Conservation (phyloP, 352 stramenopile genomes). For the Pythium aquatile region DNA sequence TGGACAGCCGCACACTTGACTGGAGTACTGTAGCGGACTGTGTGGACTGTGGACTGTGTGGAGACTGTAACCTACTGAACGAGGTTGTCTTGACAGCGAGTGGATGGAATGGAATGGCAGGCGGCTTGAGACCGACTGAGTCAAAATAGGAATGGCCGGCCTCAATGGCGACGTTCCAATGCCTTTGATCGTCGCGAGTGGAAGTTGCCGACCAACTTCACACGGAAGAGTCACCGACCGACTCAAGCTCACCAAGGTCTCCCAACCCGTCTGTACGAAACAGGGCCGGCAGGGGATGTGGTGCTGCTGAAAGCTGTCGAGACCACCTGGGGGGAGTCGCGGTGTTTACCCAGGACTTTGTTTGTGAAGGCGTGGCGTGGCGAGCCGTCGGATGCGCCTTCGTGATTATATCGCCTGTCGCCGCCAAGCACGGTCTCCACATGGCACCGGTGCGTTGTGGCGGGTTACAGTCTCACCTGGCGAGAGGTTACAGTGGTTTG, state of each 20-base stretch:
- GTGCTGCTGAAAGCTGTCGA: background rate
- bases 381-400: background rate
- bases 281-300: background rate
- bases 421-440: background rate
- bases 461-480: background rate
- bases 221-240: background rate
- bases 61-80: background rate
- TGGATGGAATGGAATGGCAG: conserved; percentile 3
- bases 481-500: background rate
- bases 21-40: conserved; percentile 1
- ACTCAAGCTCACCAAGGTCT: background rate
- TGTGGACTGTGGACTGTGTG: background rate
- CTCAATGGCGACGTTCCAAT: background rate
- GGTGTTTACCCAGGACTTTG: conserved; percentile 19
- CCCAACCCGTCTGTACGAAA: background rate
- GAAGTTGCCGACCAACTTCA: conserved; percentile 20
- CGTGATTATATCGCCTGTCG: conserved; percentile 3
- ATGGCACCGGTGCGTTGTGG: background rate
- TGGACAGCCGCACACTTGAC: conserved; percentile 6
- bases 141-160: conserved; percentile 28
- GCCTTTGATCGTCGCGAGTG: conserved; percentile 5
- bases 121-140: conserved; percentile 14
- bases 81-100: conserved; percentile 2
- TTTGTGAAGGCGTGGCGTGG: conserved; percentile 24
- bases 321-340: background rate